These are phyloP conservation scores for Bacterosira constricta DNA, from an alignment of 108 stramenopile species.

Conservation along the genomic window DNA sequence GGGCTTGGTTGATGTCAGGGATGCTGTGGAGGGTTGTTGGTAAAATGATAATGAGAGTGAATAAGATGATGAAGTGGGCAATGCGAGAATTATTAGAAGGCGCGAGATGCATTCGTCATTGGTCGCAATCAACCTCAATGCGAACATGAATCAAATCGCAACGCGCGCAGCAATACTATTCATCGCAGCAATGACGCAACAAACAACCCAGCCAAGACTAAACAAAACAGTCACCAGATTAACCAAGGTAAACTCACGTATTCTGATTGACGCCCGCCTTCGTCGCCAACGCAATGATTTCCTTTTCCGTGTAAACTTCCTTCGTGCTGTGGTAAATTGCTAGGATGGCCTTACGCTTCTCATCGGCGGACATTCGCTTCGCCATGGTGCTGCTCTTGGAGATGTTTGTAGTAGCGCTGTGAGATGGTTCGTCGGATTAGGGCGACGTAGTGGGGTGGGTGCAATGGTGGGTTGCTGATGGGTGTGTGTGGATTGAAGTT, in stretches of 20 bases:
- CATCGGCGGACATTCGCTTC: conserved; percentile 89
- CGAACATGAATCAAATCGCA: too few species aligned
- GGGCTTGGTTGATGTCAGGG: conserved; percentile 69
- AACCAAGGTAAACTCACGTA: conserved; percentile 47
- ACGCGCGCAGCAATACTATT: too few species aligned
- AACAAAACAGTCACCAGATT: neutral
- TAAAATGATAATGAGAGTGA: neutral
- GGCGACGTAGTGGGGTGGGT: too few species aligned
- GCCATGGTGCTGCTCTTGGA: too few species aligned
- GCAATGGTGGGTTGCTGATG: too few species aligned
- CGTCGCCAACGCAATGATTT: conserved; percentile 74
- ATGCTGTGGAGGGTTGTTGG: conserved; percentile 40
- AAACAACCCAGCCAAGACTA: neutral
- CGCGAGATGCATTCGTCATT: neutral
- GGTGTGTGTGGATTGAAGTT: too few species aligned
- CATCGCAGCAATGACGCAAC: conserved; percentile 1
- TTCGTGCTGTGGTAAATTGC: conserved; percentile 80
- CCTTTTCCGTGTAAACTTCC: conserved; percentile 90
- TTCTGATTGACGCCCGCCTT: conserved; percentile 88
- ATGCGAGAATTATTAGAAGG: neutral
- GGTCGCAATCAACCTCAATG: neutral
- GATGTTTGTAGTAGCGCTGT: too few species aligned
- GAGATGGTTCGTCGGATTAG: too few species aligned
- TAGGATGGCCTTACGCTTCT: conserved; percentile 83
- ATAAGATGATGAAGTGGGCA: neutral